Base-by-base conservation (phyloP, 495 filamentous ascomycete species). In the Apodospora peruviana region DNA sequence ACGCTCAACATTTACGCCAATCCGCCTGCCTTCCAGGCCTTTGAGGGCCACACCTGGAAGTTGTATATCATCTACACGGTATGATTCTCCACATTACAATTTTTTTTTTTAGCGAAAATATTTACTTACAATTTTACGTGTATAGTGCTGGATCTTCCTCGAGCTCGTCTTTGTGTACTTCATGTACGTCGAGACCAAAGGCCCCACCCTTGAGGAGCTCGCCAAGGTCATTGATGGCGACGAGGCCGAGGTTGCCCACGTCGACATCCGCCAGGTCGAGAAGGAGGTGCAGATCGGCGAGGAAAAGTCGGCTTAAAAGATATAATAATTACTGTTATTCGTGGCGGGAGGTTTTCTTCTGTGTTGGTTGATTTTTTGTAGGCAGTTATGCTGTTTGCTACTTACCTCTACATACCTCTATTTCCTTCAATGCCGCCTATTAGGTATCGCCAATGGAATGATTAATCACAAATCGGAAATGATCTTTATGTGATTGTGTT, bases 171-270 rank as follows among this genome's bases (percentile, higher is more conserved):
- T 83, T 35, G 78, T 84, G 40, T 85, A 74, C 69, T 78, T 80
- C 69, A 79, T 80, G 69, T 86, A 81, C 55, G 69, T 83, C 44
- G 82, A 86, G 69, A 86, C 82, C 39, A 75, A 74, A 50, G 79
- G 80, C 43, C 76, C 76, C 12, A 81, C 80, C 14, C 74, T 85
- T 41, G 83, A 85, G 67, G 83, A 84, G 64, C 77, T 86, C 5
- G 76, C 73, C 48, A 75, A 73, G 65, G 66, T 79, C 61, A 80
- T 84, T 55, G 80, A 82, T 43, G 79, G 80, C 25, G 74, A 82
- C 11, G 63, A 69, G 0, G 79, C 80, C 35, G 61, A 73, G 32
- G 71, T 77, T 5, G 73, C 61, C 21, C 59, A 60, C 40, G 27
- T 74, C 40, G 57, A 71, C 47, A 57, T 74, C 46, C 57, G 60